Percentiles rank a stretch among this genome's conserved stretches.
These are phyloP conservation scores for Russula compacta DNA, from an alignment of 768 basidiomycete genomes.

Conservation along the genomic window DNA sequence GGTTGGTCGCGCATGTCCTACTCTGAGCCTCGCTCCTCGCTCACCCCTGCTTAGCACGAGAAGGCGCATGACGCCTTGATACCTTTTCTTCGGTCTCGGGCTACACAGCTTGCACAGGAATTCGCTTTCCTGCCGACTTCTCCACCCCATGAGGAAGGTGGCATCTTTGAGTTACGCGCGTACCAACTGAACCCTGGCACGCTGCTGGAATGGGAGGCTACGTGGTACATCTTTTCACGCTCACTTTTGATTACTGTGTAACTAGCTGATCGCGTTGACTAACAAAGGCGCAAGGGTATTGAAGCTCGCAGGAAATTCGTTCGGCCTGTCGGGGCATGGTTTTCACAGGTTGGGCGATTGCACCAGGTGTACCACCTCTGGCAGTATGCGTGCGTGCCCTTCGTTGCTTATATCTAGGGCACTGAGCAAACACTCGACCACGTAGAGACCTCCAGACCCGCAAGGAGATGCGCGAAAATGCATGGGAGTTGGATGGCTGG, in stretches of 20 bases:
- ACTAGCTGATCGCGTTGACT: background rate
- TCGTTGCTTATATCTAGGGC: background rate
- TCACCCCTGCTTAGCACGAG: slow-evolving; percentile 39
- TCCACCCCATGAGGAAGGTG: slow-evolving; percentile 79
- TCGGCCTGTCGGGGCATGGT: slow-evolving; percentile 86
- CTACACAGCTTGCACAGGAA: slow-evolving; percentile 79
- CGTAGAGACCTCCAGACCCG: slow-evolving; percentile 64
- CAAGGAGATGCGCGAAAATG: slow-evolving; percentile 78
- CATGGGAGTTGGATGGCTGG: slow-evolving; percentile 95
- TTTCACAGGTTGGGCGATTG: slow-evolving; percentile 75
- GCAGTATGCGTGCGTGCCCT: slow-evolving; percentile 74
- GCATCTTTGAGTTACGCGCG: slow-evolving; percentile 86
- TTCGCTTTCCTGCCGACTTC: slow-evolving; percentile 93
- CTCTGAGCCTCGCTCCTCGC: background rate
- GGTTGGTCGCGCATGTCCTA: slow-evolving; percentile 34
- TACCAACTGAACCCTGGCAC: slow-evolving; percentile 87
- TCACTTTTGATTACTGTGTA: background rate
- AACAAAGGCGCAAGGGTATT: slow-evolving; percentile 76
- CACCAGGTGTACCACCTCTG: slow-evolving; percentile 94
- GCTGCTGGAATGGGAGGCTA: slow-evolving; percentile 88
- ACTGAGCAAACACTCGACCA: background rate
- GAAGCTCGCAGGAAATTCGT: slow-evolving; percentile 87
- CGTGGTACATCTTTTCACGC: slow-evolving; percentile 51
- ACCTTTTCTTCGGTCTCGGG: slow-evolving; percentile 64
- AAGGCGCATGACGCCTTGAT: slow-evolving; percentile 65